Conservation (phyloP, 768 basidiomycete species). For the Xerocomus brunneocitrinus region DNA sequence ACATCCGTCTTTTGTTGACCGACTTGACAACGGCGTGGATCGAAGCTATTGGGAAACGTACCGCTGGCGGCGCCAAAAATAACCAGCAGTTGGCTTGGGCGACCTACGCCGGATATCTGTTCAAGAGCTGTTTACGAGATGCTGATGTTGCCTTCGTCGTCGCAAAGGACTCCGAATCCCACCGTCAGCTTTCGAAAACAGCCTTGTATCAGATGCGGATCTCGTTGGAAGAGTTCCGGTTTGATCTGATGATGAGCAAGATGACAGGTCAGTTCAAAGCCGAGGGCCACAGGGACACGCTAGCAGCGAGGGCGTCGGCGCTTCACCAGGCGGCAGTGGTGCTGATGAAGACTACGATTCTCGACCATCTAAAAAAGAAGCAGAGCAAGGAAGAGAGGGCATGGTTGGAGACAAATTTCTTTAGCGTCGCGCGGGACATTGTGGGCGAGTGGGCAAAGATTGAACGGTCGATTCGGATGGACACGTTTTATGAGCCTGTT, state of each 20-base stretch:
- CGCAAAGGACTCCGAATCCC: conserved; percentile 45
- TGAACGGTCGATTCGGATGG: conserved; percentile 34
- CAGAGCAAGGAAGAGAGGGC: conserved; percentile 12
- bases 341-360: conserved; percentile 3
- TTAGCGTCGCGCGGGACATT: conserved; percentile 33
- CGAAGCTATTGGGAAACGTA: conserved; percentile 26
- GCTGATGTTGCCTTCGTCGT: conserved; percentile 42
- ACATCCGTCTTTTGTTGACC: conserved; percentile 49
- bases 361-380: conserved; percentile 24
- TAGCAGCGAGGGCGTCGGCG: conserved; percentile 20
- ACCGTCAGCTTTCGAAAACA: conserved; percentile 48
- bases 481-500: conserved; percentile 48
- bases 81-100: conserved; percentile 43
- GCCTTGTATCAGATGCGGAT: conserved; percentile 41
- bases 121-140: conserved; percentile 44
- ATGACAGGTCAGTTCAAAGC: conserved; percentile 15
- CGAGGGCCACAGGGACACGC: conserved; percentile 12
- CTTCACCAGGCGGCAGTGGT: conserved; percentile 4
- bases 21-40: conserved; percentile 42
- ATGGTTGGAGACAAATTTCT: conserved; percentile 47
- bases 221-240: conserved; percentile 46
- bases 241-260: conserved; percentile 37
- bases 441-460: conserved; percentile 45
- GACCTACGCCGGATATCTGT: conserved; percentile 42
- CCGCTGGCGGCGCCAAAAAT: conserved; percentile 12